Evolutionary conservation across 2,329 filamentous ascomycete species (phyloP).

Genomic region (Hansfordia pulvinata): DNA sequence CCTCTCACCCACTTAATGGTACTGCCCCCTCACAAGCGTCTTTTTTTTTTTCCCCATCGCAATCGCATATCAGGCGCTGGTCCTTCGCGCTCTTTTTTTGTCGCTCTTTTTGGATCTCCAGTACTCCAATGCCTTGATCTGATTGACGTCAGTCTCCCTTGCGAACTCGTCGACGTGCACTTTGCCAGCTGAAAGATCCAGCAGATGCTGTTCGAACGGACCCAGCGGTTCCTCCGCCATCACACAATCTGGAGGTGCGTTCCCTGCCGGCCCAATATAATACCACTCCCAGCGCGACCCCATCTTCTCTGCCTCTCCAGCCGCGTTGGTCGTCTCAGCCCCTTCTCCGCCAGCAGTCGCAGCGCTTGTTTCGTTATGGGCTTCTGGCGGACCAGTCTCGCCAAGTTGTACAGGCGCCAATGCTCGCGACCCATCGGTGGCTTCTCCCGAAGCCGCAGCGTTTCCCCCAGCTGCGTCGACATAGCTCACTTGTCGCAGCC

Average conservation of each 20-base stretch:
- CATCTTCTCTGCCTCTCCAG: constrained; percentile 8
- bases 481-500: constrained; percentile 21
- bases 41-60: constrained; percentile 3
- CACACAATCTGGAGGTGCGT: constrained; percentile 24
- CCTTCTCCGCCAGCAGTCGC: constrained; percentile 2
- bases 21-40: constrained; percentile 1
- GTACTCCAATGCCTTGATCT: constrained; percentile 8
- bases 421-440: neutral
- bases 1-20: constrained; percentile 1
- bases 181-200: constrained; percentile 27
- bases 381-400: constrained; percentile 7
- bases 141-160: constrained; percentile 12
- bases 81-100: constrained; percentile 2
- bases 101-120: constrained; percentile 4
- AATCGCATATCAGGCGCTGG: too few relatives aligned
- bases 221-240: constrained; percentile 40
- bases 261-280: constrained; percentile 28
- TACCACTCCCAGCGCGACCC: constrained; percentile 37
- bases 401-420: constrained; percentile 9
- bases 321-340: constrained; percentile 8
- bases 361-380: constrained; percentile 5
- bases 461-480: constrained; percentile 19
- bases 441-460: constrained; percentile 2
- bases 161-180: constrained; percentile 30
- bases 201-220: constrained; percentile 34